Conservation (phyloP, 257 asterid species). For the Solanum medicagineum region DNA sequence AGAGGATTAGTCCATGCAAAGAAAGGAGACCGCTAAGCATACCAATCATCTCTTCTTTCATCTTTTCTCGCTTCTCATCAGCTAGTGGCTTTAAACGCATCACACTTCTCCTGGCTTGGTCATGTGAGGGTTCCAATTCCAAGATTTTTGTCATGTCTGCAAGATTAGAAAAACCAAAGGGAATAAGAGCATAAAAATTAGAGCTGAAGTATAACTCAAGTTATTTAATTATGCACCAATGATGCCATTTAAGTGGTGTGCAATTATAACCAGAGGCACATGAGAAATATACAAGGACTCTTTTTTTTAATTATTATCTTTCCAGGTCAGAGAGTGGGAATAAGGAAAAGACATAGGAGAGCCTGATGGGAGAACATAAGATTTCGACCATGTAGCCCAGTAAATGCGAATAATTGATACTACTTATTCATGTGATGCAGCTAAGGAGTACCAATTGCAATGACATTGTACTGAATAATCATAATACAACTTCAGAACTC, state of each 20-base stretch:
- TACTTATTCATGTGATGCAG: not conserved
- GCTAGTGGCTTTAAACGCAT: constrained; percentile 82
- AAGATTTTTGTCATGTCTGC: constrained; percentile 72
- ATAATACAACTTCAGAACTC: not conserved
- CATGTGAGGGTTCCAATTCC: constrained; percentile 70
- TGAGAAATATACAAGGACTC: not conserved
- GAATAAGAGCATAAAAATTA: not conserved
- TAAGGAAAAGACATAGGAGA: not conserved
- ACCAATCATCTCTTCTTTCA: constrained; percentile 99
- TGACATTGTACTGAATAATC: not conserved
- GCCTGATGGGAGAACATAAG: not conserved
- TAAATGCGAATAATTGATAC: not conserved
- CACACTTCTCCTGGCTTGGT: constrained; percentile 71
- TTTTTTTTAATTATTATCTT: not conserved
- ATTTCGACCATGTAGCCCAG: not conserved
- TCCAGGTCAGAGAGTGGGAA: not conserved
- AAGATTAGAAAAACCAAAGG: not conserved
- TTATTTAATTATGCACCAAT: not conserved
- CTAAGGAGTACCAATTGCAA: not conserved
- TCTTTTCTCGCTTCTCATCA: constrained; percentile 88
- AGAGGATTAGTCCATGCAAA: not conserved
- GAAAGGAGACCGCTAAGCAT: constrained; percentile 4
- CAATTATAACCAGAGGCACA: not conserved
- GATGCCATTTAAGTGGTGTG: not conserved
- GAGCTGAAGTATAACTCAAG: not conserved